These are phyloP conservation scores for Pseudogymnoascus sp. DNA, from an alignment of 2,329 filamentous ascomycete genomes.

Conservation along the genomic window DNA sequence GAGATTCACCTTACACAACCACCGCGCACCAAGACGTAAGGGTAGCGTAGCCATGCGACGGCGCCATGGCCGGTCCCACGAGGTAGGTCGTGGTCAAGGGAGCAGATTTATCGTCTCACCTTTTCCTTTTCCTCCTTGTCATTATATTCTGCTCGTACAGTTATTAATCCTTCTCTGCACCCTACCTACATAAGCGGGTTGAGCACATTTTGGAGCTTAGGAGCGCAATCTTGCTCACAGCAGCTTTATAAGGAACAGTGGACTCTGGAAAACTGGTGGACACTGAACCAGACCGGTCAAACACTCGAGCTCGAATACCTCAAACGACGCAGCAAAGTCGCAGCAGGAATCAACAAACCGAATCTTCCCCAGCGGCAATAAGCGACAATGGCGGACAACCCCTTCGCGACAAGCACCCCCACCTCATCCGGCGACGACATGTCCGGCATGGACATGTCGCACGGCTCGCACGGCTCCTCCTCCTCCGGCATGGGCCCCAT, in stretches of 20 bases:
- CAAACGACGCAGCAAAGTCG: neutral
- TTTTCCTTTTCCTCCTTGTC: neutral
- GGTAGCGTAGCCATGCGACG: neutral
- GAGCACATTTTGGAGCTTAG: slow-evolving; percentile 3
- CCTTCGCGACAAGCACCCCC: neutral
- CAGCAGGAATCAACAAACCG: neutral
- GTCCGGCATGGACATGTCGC: slow-evolving; percentile 1
- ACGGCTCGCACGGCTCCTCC: neutral
- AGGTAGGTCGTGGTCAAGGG: neutral
- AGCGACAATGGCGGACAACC: neutral
- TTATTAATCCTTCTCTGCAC: neutral
- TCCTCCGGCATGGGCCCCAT: slow-evolving; percentile 27
- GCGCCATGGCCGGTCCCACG: neutral
- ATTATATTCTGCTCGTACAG: neutral
- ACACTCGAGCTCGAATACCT: neutral
- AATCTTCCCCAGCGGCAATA: neutral
- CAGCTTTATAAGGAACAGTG: neutral
- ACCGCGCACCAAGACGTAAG: neutral
- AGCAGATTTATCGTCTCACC: neutral
- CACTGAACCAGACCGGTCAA: neutral
- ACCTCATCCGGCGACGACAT: neutral
- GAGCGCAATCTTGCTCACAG: slow-evolving; percentile 2
- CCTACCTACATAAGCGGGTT: neutral
- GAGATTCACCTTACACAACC: neutral
- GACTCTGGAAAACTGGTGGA: neutral